Conservation (phyloP, 2,329 filamentous ascomycete species). For the Fusarium brachygibbosum region DNA sequence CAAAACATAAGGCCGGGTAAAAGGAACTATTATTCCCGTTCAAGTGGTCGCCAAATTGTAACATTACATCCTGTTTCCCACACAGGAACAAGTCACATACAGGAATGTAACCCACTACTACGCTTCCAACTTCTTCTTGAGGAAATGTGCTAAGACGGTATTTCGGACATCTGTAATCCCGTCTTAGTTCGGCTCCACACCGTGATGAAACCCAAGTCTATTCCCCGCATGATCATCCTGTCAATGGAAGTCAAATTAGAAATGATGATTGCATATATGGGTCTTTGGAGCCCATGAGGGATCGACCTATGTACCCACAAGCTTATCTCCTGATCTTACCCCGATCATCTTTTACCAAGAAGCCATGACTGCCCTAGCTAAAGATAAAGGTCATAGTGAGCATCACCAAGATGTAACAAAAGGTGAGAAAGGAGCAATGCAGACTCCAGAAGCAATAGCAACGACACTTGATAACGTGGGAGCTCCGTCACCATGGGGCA, state of each 20-base stretch:
- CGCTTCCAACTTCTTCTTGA: not conserved
- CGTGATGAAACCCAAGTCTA: not conserved
- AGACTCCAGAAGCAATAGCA: not conserved
- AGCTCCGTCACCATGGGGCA: constrained; percentile 11
- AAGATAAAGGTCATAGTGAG: not conserved
- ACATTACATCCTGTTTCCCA: not conserved
- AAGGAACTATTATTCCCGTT: not conserved
- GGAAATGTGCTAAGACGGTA: not conserved
- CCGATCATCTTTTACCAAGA: not conserved
- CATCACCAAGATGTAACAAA: not conserved
- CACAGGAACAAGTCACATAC: not conserved
- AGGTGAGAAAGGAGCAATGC: not conserved
- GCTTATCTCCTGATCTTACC: not conserved
- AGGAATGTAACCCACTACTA: not conserved
- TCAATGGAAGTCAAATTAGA: not conserved
- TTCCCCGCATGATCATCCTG: not conserved
- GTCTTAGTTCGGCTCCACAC: not conserved
- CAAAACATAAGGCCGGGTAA: not conserved
- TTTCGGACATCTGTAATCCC: not conserved
- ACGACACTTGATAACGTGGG: not conserved
- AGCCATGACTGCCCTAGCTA: not conserved
- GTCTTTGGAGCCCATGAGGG: not conserved
- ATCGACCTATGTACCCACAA: not conserved
- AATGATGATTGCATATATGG: not conserved
- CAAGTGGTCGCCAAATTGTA: not conserved